Evolutionary conservation across 2,329 filamentous ascomycete genomes (phyloP), one percentile per base, ranked within the genome.

Genomic region (Monosporascus sp.): DNA sequence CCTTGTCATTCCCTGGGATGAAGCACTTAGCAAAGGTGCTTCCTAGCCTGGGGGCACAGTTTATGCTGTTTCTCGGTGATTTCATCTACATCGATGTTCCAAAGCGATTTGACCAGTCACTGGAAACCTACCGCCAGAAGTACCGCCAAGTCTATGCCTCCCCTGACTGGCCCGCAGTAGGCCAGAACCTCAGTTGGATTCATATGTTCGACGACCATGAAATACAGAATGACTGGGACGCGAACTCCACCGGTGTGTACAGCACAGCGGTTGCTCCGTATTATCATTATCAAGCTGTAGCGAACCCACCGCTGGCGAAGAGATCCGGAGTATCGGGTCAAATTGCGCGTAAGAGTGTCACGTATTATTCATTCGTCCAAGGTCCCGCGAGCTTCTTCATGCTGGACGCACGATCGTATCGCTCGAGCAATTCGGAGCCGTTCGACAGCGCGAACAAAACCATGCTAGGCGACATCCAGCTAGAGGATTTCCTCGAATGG

Each of bases 161-260:
- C 2, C 93, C 93, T 0, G 93, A 96, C 59, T 99, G 94, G 94
- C 77, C 82, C 1, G 75, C 83, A 0, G 84, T 89, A 11, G 84
- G 84, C 1, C 79, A 87, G 60, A 85, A 90, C 52, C 75, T 97
- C n/a, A 95, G 92, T 62, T 99, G 94, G 94, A 90, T 97, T 45
- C 94, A 99, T 65, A 92, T 96, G 2, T 81, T 97, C 6, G 94
- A 99, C 65, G 94, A 99, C 67, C 94, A 99, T 64, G 94, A 99
- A 67, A 97, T 99, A 56, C 82, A 82, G 5, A 97, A 99, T 62
- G 94, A 97, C 71, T 97, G 92, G 91, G 84, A 87, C 55, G 78
- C 81, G 18, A 94, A 93, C 66, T 87, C 82, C 15, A 91, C 89
- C 0, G 89, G 89, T 6, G 81, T 96, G 0, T 97, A 93, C 66